Percentiles rank a stretch among this genome's conserved stretches.
Evolutionary conservation across 2,329 filamentous ascomycete genomes (phyloP).

Genomic region (Verticillium nubilum): DNA sequence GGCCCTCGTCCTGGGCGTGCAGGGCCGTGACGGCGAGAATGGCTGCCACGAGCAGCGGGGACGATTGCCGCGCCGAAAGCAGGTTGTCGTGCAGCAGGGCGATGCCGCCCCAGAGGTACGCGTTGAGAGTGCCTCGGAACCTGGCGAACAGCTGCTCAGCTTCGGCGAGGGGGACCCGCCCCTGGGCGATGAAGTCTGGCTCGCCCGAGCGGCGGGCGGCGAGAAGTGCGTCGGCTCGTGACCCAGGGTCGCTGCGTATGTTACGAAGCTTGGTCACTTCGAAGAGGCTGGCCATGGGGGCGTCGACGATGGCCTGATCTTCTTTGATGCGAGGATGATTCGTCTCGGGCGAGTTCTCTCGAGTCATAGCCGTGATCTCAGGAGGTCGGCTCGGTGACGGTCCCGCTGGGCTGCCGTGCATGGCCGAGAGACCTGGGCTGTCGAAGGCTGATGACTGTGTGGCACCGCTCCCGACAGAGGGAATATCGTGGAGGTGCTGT

Average conservation of each 20-base stretch:
- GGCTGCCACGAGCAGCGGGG: constrained; percentile 49
- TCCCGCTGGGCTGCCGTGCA: constrained; percentile 11
- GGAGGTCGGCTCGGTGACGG: constrained; percentile 14
- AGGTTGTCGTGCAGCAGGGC: constrained; percentile 42
- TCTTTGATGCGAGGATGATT: constrained; percentile 28
- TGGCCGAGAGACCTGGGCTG: constrained; percentile 7
- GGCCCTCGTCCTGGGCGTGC: constrained; percentile 49
- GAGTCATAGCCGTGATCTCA: constrained; percentile 23
- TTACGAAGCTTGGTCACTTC: constrained; percentile 38
- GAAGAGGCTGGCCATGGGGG: constrained; percentile 49
- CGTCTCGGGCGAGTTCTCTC: constrained; percentile 27
- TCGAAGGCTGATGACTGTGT: not conserved
- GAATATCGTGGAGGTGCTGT: not conserved
- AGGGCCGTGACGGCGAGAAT: constrained; percentile 55
- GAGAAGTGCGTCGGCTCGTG: constrained; percentile 20
- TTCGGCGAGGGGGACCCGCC: constrained; percentile 36
- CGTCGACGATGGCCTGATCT: constrained; percentile 31
- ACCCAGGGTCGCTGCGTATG: constrained; percentile 22
- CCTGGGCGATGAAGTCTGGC: constrained; percentile 39
- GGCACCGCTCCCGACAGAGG: constrained; percentile 2
- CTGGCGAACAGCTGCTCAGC: constrained; percentile 41
- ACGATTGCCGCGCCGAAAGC: constrained; percentile 46
- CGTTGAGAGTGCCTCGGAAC: constrained; percentile 23
- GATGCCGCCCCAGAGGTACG: constrained; percentile 41
- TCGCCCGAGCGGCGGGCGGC: constrained; percentile 15